A percentile compares a stretch with the other conserved stretches of the same genome.
These are phyloP conservation scores for Penicillium sp. DNA, from an alignment of 2,329 filamentous ascomycete genomes.

Conservation along the genomic window DNA sequence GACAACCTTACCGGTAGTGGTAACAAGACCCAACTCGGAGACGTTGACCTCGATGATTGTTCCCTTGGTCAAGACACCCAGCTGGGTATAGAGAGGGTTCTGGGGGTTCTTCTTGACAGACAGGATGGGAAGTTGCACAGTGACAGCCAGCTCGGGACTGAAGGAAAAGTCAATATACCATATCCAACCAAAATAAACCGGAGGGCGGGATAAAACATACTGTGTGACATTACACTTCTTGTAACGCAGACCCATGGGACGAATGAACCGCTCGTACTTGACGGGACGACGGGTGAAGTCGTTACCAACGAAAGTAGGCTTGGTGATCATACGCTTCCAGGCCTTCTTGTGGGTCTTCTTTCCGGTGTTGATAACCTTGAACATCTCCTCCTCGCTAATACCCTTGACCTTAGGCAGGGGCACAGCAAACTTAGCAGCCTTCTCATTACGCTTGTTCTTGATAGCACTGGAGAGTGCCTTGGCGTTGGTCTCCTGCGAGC, in stretches of 20 bases:
- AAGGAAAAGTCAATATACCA: constrained; percentile 11
- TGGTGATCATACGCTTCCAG: constrained; percentile 65
- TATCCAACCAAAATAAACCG: constrained; percentile 6
- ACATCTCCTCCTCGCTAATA: constrained; percentile 96
- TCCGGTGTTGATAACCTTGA: constrained; percentile 92
- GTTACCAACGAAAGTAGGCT: constrained; percentile 83
- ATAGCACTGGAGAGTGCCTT: constrained; percentile 80
- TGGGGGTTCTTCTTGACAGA: constrained; percentile 82
- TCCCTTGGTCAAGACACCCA: constrained; percentile 84
- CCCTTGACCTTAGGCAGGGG: constrained; percentile 91
- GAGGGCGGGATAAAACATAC: constrained; percentile 22
- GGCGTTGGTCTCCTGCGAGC: constrained; percentile 64
- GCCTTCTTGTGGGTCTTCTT: constrained; percentile 89
- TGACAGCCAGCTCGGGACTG: constrained; percentile 72
- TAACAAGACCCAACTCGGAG: constrained; percentile 84
- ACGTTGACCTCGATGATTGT: constrained; percentile 91
- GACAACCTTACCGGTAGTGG: constrained; percentile 85
- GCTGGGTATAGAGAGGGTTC: constrained; percentile 85
- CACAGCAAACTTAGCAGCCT: constrained; percentile 89
- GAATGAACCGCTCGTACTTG: constrained; percentile 69
- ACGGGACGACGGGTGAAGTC: constrained; percentile 88
- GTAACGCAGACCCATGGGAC: constrained; percentile 74
- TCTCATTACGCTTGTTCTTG: constrained; percentile 93
- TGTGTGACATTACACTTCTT: constrained; percentile 70
- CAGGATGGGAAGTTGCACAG: constrained; percentile 80